A percentile compares a stretch with the other conserved stretches of the same genome.
Evolutionary conservation across 108 stramenopile genomes (phyloP).

Genomic region (Poteriospumella lacustris): DNA sequence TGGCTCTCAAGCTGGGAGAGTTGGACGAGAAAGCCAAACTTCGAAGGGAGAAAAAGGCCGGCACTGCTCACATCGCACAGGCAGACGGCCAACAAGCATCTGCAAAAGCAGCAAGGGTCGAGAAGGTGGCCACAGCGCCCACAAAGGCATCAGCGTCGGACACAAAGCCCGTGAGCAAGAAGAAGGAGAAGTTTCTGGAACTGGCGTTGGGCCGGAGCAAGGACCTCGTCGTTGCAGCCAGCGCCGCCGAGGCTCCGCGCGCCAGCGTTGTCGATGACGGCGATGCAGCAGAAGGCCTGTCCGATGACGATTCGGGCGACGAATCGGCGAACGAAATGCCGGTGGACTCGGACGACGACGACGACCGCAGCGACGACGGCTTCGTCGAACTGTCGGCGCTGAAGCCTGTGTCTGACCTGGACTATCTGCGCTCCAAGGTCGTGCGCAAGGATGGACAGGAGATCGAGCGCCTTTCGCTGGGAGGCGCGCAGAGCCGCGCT

Average conservation of each 20-base stretch:
- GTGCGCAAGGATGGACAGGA: constrained; percentile 1
- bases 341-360: constrained; percentile 4
- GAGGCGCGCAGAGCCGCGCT: neutral
- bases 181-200: constrained; percentile 52
- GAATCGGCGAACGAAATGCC: neutral
- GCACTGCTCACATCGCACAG: neutral
- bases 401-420: constrained; percentile 41
- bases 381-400: neutral
- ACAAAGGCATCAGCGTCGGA: neutral
- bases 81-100: neutral
- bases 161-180: constrained; percentile 21
- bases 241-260: constrained; percentile 14
- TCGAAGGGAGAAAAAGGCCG: neutral
- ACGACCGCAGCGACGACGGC: neutral
- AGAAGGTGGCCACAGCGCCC: neutral
- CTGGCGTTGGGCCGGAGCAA: constrained; percentile 32
- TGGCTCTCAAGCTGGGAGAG: constrained; percentile 37
- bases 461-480: neutral
- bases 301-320: constrained; percentile 25
- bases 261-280: neutral
- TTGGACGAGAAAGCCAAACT: neutral
- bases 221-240: constrained; percentile 49
- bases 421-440: constrained; percentile 47
- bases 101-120: neutral
- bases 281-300: neutral